phyloP scores from a whole-genome alignment of 1,284 basidiomycete species.

The Sporisorium graminicola region DNA sequence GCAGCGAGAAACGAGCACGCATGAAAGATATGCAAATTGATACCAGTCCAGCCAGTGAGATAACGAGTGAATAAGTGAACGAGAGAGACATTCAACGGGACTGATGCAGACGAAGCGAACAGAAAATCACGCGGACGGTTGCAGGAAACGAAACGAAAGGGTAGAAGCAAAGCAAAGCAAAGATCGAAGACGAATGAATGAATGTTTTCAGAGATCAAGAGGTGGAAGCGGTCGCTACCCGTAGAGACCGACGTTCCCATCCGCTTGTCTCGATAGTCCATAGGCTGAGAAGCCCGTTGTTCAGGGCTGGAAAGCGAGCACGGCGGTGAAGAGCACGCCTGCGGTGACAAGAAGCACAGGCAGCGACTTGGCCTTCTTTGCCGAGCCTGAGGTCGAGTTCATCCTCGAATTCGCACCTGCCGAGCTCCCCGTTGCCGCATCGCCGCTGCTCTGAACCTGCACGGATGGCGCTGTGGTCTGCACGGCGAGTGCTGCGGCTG shows the following conservation, averaged over 20 bases:
- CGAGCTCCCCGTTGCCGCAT: conserved; percentile 5
- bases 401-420: conserved; percentile 18
- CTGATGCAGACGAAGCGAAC: conserved; percentile 7
- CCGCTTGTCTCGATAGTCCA: neutral
- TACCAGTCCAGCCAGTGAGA: conserved; percentile 16
- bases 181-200: neutral
- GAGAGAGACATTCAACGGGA: conserved; percentile 4
- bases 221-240: conserved; percentile 33
- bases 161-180: neutral
- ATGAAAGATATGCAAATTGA: conserved; percentile 18
- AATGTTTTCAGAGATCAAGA: conserved; percentile 1
- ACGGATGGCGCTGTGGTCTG: conserved; percentile 9
- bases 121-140: neutral
- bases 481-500: conserved; percentile 3
- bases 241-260: conserved; percentile 24
- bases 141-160: neutral
- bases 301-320: conserved; percentile 30
- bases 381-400: conserved; percentile 30
- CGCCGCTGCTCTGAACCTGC: neutral
- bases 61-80: conserved; percentile 20
- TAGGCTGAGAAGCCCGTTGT: neutral
- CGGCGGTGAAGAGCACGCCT: conserved; percentile 30
- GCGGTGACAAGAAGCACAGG: conserved; percentile 27
- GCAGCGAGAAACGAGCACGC: conserved; percentile 6
- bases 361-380: conserved; percentile 23